Evolutionary conservation across 2,329 filamentous ascomycete genomes (phyloP), one percentile per base, ranked within the genome.

Genomic region (Hymenotorrendiella dingleyae): DNA sequence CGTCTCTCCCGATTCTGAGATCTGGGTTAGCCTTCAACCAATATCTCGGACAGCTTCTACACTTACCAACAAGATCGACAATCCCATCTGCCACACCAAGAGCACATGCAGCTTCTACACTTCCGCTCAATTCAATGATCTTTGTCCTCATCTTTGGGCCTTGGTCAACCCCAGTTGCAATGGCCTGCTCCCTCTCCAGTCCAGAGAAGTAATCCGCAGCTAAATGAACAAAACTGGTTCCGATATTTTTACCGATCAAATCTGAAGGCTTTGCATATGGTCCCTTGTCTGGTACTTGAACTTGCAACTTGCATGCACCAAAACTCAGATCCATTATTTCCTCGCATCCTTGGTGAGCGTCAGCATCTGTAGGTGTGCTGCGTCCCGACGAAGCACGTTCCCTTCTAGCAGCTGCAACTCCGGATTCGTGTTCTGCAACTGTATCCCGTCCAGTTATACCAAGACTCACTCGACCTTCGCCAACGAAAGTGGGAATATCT

Each of bases 401-500:
- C 59, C 69, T 72, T 47, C 70, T 69, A 33, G 71, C 60, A 27
- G 67, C 64, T 34, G 70, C 68, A 19, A 80, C 70, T 21, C 69
- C 70, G 34, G 84, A 82, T 67, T 90, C 86, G 68, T 96, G 86
- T 67, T 97, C 91, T 48, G 84, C 82, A 36, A 97, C 88, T 61
- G 95, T 89, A 63, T 98, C 93, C 58, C 80, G 79, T 38, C 93
- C 93, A 0, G 93, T 97, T 62, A 98, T 98, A 50, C 93, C 93
- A 12, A 98, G 73, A 61, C 95, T 90, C 36, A 95, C 88, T 49
- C 84, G 83, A 45, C 93, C 93, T 68, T 97, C 90, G 44, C 91
- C 91, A 36, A 98, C 90, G 62, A 97, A 97, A 28, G 89, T 95
- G 4, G 93, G 93, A 61, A 98, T 98, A 64, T 98, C 93, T 54